Conservation (phyloP, 768 basidiomycete genomes). For the Tremella fuciformis region DNA sequence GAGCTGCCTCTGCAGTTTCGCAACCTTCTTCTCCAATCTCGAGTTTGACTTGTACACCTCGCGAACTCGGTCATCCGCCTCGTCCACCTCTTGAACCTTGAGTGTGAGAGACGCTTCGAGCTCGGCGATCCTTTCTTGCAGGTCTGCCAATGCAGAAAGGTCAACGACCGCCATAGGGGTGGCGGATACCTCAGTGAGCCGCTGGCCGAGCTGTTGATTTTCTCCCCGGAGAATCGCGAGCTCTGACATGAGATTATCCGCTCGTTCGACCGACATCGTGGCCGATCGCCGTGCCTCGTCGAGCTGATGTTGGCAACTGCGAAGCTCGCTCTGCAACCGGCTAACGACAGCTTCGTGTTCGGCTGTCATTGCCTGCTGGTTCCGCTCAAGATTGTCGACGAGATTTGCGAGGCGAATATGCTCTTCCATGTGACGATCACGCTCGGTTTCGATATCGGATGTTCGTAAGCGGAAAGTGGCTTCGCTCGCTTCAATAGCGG, state of each 20-base stretch:
- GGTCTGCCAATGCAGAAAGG: background rate
- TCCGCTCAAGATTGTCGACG: too few relatives aligned
- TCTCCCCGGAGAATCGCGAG: too few relatives aligned
- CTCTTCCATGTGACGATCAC: too few relatives aligned
- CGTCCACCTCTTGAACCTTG: slow-evolving; percentile 43
- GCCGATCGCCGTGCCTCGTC: background rate
- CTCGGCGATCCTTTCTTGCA: slow-evolving; percentile 16
- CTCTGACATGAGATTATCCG: too few relatives aligned
- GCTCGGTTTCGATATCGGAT: too few relatives aligned
- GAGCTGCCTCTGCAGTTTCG: slow-evolving; percentile 35
- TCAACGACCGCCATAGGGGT: background rate
- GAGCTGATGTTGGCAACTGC: background rate
- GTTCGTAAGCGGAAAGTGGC: too few relatives aligned
- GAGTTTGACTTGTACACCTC: slow-evolving; percentile 37
- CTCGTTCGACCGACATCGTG: too few relatives aligned
- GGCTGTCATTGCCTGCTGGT: background rate
- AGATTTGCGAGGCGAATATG: too few relatives aligned
- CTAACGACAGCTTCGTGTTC: slow-evolving; percentile 3
- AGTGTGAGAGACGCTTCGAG: slow-evolving; percentile 30
- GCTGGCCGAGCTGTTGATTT: too few relatives aligned
- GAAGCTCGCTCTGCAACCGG: slow-evolving; percentile 1
- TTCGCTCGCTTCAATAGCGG: too few relatives aligned
- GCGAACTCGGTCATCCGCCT: slow-evolving; percentile 40
- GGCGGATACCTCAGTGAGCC: background rate
- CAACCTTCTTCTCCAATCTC: slow-evolving; percentile 44